Base-by-base conservation (phyloP, 2,329 filamentous ascomycete genomes). In the Paraconiothyrium sp. region DNA sequence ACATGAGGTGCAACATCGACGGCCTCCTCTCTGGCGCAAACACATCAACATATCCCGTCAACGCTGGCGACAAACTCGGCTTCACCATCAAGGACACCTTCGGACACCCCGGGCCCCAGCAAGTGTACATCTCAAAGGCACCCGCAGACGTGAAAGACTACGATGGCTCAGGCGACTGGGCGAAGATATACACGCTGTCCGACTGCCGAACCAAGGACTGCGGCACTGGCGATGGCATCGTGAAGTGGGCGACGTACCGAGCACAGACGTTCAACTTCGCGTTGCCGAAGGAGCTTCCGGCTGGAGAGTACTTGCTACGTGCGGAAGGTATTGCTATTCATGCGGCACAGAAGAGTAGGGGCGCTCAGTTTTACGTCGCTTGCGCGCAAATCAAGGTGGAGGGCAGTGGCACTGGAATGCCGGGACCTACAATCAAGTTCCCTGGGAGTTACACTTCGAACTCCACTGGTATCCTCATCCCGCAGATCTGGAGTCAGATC, bases 61-160 rank as follows among this genome's bases (percentile, higher is more conserved):
- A 55, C 14, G 66, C 82, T 0, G 83, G 83, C 46, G 76, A 80
- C 68, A 76, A 81, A 71, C 72, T 85, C 75, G 73, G 80, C 67
- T 72, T 84, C 76, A 73, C 84, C 63, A 71, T 83, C 75, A 72
- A 82, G 74, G 77, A 79, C 66, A 76, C 81, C 69, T 81, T 85
- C 71, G 76, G 67, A 10, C 70, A 73, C 58, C 71, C 72, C 2
- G 71, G 71, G 0, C 70, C 70, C 1, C 66, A 70, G 44, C 69
- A 72, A 57, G 66, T 73, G 20, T 75, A 73, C 58, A 68, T 75
- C 50, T 72, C 74, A 8, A 67, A 67, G 49, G 73, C 65, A 2
- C 72, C 68, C 5, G 60, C 47, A 11, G 39, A 50, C 4, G 66
- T 66, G 1, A 59, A 60, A 13, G 50, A 61, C 1, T 75, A 74